Conservation (phyloP, 1,284 basidiomycete species). For the Ganoderma multipileum region DNA sequence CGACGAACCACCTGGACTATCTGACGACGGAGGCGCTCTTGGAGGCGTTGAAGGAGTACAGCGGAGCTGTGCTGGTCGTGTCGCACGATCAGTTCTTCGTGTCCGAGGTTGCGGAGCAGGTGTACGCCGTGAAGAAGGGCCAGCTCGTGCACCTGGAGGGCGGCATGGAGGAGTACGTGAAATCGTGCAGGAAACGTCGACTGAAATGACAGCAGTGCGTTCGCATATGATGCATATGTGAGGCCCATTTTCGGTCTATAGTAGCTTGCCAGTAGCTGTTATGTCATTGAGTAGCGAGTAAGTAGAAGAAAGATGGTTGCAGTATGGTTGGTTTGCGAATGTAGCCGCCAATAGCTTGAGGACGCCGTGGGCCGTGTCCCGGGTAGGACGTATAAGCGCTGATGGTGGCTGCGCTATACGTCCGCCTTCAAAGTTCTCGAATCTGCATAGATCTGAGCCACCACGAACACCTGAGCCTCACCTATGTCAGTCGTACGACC, state of each 20-base stretch:
- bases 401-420: not conserved
- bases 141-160: slow-evolving; percentile 47
- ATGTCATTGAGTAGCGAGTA: not conserved
- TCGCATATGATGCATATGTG: not conserved
- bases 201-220: not conserved
- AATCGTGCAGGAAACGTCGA: slow-evolving; percentile 21
- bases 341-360: not conserved
- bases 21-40: slow-evolving; percentile 40
- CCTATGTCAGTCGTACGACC: too few relatives aligned
- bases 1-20: slow-evolving; percentile 88
- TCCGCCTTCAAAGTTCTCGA: too few relatives aligned
- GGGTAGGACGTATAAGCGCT: not conserved
- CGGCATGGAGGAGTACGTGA: slow-evolving; percentile 43
- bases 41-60: slow-evolving; percentile 27
- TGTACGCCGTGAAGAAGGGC: slow-evolving; percentile 50
- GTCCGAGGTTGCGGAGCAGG: slow-evolving; percentile 44
- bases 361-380: too few relatives aligned
- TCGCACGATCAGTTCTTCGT: slow-evolving; percentile 32
- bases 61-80: slow-evolving; percentile 25
- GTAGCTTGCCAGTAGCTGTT: not conserved
- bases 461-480: too few relatives aligned
- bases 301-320: not conserved
- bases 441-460: too few relatives aligned
- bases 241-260: not conserved
- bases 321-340: not conserved